These are phyloP conservation scores for Phytophthora meadii DNA, from an alignment of 352 stramenopile genomes.

Conservation along the genomic window DNA sequence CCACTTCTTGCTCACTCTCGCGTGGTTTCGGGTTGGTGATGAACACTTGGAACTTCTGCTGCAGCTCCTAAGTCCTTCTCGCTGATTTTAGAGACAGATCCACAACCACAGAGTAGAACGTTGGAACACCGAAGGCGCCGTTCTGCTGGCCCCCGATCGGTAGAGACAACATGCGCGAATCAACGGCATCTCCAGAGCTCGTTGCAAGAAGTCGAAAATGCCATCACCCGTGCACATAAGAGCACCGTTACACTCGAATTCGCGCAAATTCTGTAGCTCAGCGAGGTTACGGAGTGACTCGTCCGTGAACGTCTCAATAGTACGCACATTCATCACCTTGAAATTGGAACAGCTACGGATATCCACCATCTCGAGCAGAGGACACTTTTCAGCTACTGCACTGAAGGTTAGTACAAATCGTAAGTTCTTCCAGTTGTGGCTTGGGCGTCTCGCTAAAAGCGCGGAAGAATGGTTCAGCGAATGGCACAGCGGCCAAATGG, in stretches of 20 bases:
- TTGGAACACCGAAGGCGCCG: neutral
- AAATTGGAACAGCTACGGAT: neutral
- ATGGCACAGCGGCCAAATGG: constrained; percentile 30
- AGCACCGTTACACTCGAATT: neutral
- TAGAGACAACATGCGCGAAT: neutral
- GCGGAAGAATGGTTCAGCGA: constrained; percentile 39
- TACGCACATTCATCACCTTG: neutral
- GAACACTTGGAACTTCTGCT: constrained; percentile 1
- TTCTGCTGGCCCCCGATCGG: neutral
- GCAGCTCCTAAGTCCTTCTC: neutral
- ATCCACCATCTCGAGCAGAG: neutral
- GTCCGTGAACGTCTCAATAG: neutral
- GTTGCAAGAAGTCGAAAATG: constrained; percentile 5
- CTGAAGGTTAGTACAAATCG: constrained; percentile 28
- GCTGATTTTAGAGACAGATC: neutral
- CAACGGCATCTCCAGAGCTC: neutral
- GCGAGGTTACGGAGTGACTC: neutral
- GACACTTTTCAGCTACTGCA: constrained; percentile 9
- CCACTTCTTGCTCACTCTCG: neutral
- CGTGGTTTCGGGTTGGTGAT: neutral
- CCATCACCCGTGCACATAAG: constrained; percentile 1
- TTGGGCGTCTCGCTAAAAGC: constrained; percentile 36
- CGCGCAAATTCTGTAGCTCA: neutral
- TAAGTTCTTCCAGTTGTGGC: constrained; percentile 23
- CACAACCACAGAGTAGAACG: neutral